phyloP scores from a whole-genome alignment of 2,329 filamentous ascomycete species.

The Aspergillus pseudotamarii region DNA sequence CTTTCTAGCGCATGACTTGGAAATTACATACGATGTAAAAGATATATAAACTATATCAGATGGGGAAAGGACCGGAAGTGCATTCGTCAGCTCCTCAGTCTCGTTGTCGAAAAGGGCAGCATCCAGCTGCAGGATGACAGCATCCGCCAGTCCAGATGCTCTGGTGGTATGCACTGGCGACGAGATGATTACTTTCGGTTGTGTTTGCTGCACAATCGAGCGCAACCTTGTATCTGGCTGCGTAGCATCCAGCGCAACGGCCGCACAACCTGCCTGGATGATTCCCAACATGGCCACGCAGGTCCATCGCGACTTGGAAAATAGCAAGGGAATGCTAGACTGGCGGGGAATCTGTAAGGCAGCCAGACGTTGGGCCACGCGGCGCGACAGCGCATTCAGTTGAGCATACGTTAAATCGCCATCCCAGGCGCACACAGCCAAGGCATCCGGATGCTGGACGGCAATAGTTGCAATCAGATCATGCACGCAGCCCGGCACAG shows the following conservation, averaged over 20 bases:
- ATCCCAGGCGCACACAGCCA: constrained; percentile 13
- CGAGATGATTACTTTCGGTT: not conserved
- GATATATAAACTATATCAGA: constrained; percentile 13
- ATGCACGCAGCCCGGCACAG: not conserved
- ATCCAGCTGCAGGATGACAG: not conserved
- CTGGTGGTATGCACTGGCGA: not conserved
- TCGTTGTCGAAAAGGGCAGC: not conserved
- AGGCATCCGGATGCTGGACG: not conserved
- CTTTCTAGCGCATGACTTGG: not conserved
- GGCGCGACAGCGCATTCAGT: not conserved
- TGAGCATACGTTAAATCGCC: constrained; percentile 11
- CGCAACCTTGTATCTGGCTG: not conserved
- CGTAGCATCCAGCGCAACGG: not conserved
- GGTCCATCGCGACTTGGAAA: constrained; percentile 10
- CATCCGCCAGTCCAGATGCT: not conserved
- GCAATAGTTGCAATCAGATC: not conserved
- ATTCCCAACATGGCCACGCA: constrained; percentile 8
- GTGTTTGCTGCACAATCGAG: not conserved
- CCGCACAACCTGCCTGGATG: not conserved
- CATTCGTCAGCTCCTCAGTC: not conserved
- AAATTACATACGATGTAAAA: not conserved
- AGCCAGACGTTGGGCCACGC: not conserved
- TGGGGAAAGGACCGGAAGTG: not conserved
- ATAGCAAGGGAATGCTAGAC: constrained; percentile 2
- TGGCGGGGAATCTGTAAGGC: not conserved